A percentile compares a stretch with the other conserved stretches of the same genome.
Evolutionary conservation across 2,329 filamentous ascomycete species (phyloP).

Genomic region (Graphiopsis chlorocephala): DNA sequence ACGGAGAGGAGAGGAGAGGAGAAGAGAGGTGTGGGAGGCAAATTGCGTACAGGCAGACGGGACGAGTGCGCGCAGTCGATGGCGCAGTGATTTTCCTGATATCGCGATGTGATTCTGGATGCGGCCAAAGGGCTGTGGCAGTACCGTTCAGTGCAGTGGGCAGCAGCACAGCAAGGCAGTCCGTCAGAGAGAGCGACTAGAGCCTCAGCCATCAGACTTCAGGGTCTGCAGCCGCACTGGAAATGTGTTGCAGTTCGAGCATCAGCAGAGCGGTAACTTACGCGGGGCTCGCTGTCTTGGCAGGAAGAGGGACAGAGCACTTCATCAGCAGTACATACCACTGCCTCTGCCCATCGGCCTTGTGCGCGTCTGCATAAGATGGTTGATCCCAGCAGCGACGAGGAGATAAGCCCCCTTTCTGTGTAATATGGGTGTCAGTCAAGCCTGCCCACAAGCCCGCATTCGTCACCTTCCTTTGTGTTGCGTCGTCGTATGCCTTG

Average conservation of each 20-base stretch:
- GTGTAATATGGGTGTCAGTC: not conserved
- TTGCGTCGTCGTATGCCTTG: not conserved
- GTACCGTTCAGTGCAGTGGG: not conserved
- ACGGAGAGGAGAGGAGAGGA: not conserved
- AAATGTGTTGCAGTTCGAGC: not conserved
- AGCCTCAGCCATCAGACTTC: not conserved
- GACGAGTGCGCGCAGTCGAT: not conserved
- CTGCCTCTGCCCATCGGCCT: not conserved
- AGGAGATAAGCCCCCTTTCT: not conserved
- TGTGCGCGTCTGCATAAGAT: too few relatives aligned
- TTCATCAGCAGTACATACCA: not conserved
- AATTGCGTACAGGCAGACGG: not conserved
- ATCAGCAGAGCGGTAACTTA: not conserved
- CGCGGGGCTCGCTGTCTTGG: not conserved
- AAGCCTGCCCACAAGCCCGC: not conserved
- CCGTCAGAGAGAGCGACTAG: not conserved
- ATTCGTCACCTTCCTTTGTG: not conserved
- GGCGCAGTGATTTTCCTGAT: not conserved
- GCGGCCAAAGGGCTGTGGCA: not conserved
- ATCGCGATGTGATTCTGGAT: not conserved
- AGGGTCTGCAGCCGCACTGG: not conserved
- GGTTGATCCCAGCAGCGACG: too few relatives aligned
- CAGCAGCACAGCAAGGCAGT: not conserved
- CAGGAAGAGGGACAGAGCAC: not conserved
- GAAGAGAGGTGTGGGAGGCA: not conserved